Conservation (phyloP, 805 yeast species). For the Kodamaea kaohsiungensis region DNA sequence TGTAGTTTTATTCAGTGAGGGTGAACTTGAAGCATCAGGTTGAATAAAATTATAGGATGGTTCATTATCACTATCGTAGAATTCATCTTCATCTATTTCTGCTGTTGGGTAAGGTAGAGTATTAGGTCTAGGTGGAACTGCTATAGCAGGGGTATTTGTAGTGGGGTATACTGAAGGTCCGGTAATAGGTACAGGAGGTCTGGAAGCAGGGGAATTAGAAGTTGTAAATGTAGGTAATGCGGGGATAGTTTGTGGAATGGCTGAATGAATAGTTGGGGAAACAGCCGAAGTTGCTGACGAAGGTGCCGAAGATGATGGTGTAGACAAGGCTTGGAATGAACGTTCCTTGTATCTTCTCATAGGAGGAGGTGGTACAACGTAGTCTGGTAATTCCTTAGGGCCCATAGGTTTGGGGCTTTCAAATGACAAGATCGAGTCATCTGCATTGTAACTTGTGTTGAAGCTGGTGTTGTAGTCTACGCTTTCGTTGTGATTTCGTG, state of each 20-base stretch:
- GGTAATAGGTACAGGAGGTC: neutral
- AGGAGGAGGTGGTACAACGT: conserved; percentile 14
- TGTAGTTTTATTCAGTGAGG: neutral
- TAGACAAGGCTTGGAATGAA: conserved; percentile 1
- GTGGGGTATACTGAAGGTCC: neutral
- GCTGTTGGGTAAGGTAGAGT: neutral
- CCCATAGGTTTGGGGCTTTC: conserved; percentile 43
- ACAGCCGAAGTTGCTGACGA: neutral
- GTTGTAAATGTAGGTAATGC: too few species aligned
- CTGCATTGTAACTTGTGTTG: conserved; percentile 7
- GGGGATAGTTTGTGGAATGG: too few species aligned
- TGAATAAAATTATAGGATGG: neutral
- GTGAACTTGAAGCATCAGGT: neutral
- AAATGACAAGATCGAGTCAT: conserved; percentile 24
- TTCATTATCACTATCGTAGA: neutral
- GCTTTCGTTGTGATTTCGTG: neutral
- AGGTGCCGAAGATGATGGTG: neutral
- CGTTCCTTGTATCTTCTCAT: neutral
- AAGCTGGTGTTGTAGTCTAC: neutral
- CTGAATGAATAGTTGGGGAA: neutral
- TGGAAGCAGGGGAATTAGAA: too few species aligned
- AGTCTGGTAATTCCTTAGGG: conserved; percentile 40
- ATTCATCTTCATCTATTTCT: neutral
- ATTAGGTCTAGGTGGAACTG: neutral
- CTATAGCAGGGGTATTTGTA: neutral